These are phyloP conservation scores for Mycena chlorophos DNA, from an alignment of 768 basidiomycete species.

Conservation along the genomic window DNA sequence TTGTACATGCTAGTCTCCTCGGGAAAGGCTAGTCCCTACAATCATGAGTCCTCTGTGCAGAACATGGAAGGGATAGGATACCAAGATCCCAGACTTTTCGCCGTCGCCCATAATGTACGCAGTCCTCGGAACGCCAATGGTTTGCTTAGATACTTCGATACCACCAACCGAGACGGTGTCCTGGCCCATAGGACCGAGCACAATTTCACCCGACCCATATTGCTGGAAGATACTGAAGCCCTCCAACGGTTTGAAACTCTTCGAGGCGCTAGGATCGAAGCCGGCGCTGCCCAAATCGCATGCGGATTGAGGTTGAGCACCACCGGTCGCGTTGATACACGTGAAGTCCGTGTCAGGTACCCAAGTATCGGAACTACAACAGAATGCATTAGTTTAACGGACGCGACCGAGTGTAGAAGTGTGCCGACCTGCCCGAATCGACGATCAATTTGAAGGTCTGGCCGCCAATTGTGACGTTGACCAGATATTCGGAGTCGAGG, in stretches of 20 bases:
- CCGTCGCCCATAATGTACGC: slow-evolving; percentile 12
- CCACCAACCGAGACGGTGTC: slow-evolving; percentile 22
- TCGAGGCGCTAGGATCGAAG: slow-evolving; percentile 17
- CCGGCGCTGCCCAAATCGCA: slow-evolving; percentile 22
- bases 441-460: slow-evolving; percentile 19
- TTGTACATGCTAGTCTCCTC: slow-evolving; percentile 22
- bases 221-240: slow-evolving; percentile 20
- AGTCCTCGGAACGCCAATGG: slow-evolving; percentile 18
- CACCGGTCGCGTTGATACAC: slow-evolving; percentile 14
- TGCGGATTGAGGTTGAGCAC: slow-evolving; percentile 6
- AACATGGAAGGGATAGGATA: too few relatives aligned
- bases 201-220: slow-evolving; percentile 21
- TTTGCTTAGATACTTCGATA: slow-evolving; percentile 18
- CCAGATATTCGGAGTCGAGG: slow-evolving; percentile 19
- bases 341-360: slow-evolving; percentile 15
- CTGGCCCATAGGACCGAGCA: slow-evolving; percentile 19
- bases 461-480: slow-evolving; percentile 20
- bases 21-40: slow-evolving; percentile 21
- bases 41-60: too few relatives aligned
- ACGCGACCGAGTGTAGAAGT: neutral
- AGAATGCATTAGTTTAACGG: neutral
- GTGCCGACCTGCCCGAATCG: slow-evolving; percentile 20
- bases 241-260: slow-evolving; percentile 14
- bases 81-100: slow-evolving; percentile 4
- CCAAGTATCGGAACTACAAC: slow-evolving; percentile 23